Base-by-base conservation (phyloP, 345 rosid genomes). In the Kernera saxatilis region DNA sequence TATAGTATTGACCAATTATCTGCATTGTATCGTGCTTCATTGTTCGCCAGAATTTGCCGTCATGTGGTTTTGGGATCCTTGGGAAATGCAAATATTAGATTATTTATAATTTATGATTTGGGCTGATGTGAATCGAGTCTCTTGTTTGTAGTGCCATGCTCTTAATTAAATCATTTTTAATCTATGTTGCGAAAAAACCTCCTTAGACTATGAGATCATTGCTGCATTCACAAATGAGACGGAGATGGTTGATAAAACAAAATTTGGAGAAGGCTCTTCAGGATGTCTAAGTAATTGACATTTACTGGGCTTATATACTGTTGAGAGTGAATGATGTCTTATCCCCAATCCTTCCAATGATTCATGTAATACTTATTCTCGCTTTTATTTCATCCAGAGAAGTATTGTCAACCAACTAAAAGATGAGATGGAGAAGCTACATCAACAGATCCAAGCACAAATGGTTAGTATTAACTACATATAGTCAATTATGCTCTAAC, bases 381-480 rank as follows among this genome's bases (percentile, higher is more conserved):
- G 9, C 40, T 39, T 70, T 22, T 77, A 51, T 77, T 64, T 78
- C 55, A 53, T 63, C 54, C 88, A 91, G 99, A 87, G 99, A 88
- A 79, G 87, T 75, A 75, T 77, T 84, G 93, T 91, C 83, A 88
- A 91, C 85, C 95, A 87, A 81, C 86, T 94, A 59, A 94, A 94
- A 74, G 88, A 83, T 64, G 97, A 94, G 69, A 87, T 89, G 91
- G 97, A 84, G 76, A 80, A 71, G 71, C 85, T 94, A 73, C 89
- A 87, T 49, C 89, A 84, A 71, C 96, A 94, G 74, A 87, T 94
- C 78, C 89, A 82, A 69, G 87, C 59, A 36, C 93, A 82, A 72
- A 73, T 91, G 93, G 99, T 94, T 66, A 79, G 86, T 77, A 56
- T 49, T 63, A 15, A 63, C 26, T 37, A 19, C 39, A 17, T 46